phyloP scores from a whole-genome alignment of 805 yeast genomes.

The Kodamaea laetipori region DNA sequence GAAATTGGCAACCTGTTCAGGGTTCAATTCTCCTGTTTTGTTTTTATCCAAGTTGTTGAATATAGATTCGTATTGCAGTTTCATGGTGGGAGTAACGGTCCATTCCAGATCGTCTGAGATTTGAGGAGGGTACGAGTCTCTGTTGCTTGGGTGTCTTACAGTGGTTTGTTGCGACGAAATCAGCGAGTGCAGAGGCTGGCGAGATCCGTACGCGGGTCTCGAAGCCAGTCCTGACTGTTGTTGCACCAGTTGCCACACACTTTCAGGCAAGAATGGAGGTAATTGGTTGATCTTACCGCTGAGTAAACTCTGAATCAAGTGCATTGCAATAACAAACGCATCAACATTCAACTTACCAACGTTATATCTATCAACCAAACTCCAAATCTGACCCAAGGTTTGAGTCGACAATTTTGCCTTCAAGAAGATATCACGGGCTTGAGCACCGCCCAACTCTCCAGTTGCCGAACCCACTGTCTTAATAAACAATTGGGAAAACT shows the following conservation, averaged over 20 bases:
- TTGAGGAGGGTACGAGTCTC: conserved; percentile 16
- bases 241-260: conserved; percentile 40
- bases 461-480: conserved; percentile 58
- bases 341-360: conserved; percentile 70
- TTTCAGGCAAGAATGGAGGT: conserved; percentile 45
- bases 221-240: conserved; percentile 33
- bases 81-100: conserved; percentile 68
- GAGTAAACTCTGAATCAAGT: conserved; percentile 79
- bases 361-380: conserved; percentile 74
- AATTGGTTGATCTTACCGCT: conserved; percentile 64
- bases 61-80: conserved; percentile 74
- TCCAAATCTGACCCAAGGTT: conserved; percentile 85
- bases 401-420: conserved; percentile 85
- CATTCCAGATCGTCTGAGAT: conserved; percentile 49
- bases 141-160: conserved; percentile 29
- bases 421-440: conserved; percentile 81
- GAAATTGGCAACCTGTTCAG: conserved; percentile 84
- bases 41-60: conserved; percentile 76
- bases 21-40: conserved; percentile 62
- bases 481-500: conserved; percentile 71
- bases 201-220: conserved; percentile 25
- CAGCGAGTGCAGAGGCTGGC: conserved; percentile 36
- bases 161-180: conserved; percentile 39
- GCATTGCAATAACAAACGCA: conserved; percentile 93
- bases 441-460: conserved; percentile 68